Evolutionary conservation across 192 early-diverging fungal species (phyloP).

Genomic region (Chytriomyces hyalinus): DNA sequence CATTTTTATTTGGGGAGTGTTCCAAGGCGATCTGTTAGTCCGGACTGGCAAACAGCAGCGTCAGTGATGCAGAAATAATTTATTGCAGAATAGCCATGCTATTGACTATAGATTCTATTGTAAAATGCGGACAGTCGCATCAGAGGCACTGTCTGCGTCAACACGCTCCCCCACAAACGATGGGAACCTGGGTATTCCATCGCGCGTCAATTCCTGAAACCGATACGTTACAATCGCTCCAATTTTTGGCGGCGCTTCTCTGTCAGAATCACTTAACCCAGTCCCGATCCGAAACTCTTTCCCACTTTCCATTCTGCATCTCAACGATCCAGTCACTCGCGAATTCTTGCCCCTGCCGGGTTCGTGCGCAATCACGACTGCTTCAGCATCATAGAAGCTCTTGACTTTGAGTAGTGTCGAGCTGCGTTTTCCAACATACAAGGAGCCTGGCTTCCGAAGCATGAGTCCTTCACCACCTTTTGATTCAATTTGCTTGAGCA

Average conservation of each 20-base stretch:
- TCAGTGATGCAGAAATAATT: too few relatives aligned
- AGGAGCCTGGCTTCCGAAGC: constrained; percentile 51
- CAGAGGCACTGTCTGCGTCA: constrained; percentile 44
- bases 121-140: constrained; percentile 25
- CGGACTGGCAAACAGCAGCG: too few relatives aligned
- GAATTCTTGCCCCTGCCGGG: constrained; percentile 63
- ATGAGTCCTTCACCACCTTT: constrained; percentile 76
- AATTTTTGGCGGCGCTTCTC: constrained; percentile 63
- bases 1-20: too few relatives aligned
- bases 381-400: constrained; percentile 72
- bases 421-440: constrained; percentile 57
- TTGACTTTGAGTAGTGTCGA: constrained; percentile 72
- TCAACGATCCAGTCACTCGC: constrained; percentile 66
- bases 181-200: constrained; percentile 55
- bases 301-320: constrained; percentile 67
- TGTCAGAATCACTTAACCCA: constrained; percentile 65
- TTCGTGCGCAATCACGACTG: constrained; percentile 59
- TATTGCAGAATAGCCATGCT: too few relatives aligned
- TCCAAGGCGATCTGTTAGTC: too few relatives aligned
- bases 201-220: constrained; percentile 54
- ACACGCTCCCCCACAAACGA: constrained; percentile 48
- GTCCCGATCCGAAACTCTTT: constrained; percentile 70
- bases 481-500: constrained; percentile 58
- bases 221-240: constrained; percentile 55
- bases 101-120: neutral